Evolutionary conservation across 148 eudicot species (phyloP), one percentile per base, ranked within the genome.

Genomic region (Fagopyrum homotropicum): DNA sequence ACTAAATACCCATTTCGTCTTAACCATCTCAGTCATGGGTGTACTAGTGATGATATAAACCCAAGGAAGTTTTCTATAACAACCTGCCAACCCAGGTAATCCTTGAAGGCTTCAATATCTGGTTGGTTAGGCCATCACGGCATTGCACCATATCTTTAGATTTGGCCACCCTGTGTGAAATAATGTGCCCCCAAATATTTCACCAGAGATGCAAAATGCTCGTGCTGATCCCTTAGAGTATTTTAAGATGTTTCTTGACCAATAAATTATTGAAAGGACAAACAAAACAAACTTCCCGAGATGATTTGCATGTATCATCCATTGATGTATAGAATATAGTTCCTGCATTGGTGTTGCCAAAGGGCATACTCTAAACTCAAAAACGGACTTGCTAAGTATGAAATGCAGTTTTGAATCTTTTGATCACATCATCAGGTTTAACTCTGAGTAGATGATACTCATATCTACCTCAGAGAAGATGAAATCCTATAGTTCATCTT

Each of bases 1-100:
- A 63, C 30, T 63, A 63, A 11, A 59, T 22, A 9, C 35, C 35
- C 3, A 0, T 59, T 3, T 22, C 9, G 19, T 22, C 5, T 49
- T 49, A 10, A 49, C 12, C 52, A 49, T 59, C 40, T 59, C 66
- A 59, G 66, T 59, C 40, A 59, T 59, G 66, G 66, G 35, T 59
- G 19, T 19, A 59, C 30, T 22, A 55, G 17, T 15, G 22, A 55
- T 55, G n/a, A 19, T 19, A 55, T 55, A 14, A 19, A 2, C 30
- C 17, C 64, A 57, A 57, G 9, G 9, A 19, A 22, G n/a, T 57
- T 57, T 57, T 57, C 64, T 57, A 22, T 19, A 57, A 16, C 57
- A 14, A 57, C 30, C 64, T 57, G 64, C 30, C 35, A 57, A 57
- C 64, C 30, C 10, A 57, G 22, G 64, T n/a, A 19, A 22, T 10